Percentiles rank a stretch among this genome's conserved stretches.
phyloP scores from a whole-genome alignment of 2,329 filamentous ascomycete genomes.

The Botryotinia calthae region DNA sequence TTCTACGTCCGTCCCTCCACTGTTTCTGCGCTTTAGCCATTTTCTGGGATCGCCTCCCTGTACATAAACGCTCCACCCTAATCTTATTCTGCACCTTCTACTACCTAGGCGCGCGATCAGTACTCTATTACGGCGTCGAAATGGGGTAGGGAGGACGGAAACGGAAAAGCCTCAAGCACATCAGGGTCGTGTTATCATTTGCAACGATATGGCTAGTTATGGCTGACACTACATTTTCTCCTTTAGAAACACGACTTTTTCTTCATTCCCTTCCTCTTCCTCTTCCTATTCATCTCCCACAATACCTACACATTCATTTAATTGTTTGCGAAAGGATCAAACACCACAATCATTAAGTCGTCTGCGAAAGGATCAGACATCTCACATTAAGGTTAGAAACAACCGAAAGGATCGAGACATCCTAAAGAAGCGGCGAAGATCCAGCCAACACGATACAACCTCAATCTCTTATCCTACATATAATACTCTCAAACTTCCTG shows the following conservation, averaged over 20 bases:
- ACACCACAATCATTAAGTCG: conserved; percentile 5
- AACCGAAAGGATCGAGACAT: conserved; percentile 16
- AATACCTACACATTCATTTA: background rate
- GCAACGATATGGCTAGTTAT: background rate
- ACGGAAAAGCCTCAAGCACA: background rate
- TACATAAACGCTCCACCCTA: conserved; percentile 16
- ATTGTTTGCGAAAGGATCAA: conserved; percentile 9
- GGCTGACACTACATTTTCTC: conserved; percentile 12
- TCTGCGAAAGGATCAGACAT: conserved; percentile 13
- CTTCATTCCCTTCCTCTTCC: background rate
- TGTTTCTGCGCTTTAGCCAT: conserved; percentile 14
- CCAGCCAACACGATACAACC: conserved; percentile 23
- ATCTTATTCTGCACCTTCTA: conserved; percentile 11
- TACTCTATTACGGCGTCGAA: conserved; percentile 1
- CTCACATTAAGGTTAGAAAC: background rate
- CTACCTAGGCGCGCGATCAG: conserved; percentile 15
- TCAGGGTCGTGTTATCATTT: conserved; percentile 1
- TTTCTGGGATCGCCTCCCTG: conserved; percentile 11
- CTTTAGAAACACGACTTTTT: conserved; percentile 9
- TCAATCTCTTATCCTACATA: conserved; percentile 28
- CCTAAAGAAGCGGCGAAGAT: conserved; percentile 6
- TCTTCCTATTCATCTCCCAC: background rate
- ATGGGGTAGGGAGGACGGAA: conserved; percentile 5
- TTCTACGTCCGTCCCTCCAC: background rate
- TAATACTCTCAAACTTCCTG: conserved; percentile 21